Percentiles rank a stretch among this genome's conserved stretches.
phyloP scores from a whole-genome alignment of 2,329 filamentous ascomycete species.

The Diplodia scrobiculata region DNA sequence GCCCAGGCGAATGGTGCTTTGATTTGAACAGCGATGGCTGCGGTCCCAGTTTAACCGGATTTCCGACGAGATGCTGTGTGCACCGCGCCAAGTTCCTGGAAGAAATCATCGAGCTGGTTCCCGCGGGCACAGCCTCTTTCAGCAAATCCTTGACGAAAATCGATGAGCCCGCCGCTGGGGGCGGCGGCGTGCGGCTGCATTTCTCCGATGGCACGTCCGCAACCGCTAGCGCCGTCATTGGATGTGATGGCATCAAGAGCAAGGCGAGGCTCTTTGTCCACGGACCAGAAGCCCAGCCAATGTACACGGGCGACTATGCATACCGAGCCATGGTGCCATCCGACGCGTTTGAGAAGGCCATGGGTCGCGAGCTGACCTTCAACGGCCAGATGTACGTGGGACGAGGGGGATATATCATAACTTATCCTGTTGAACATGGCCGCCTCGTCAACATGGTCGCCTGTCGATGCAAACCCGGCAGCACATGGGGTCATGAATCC shows the following conservation, averaged over 20 bases:
- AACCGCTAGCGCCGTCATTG: constrained; percentile 20
- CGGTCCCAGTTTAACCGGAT: constrained; percentile 29
- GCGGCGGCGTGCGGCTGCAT: constrained; percentile 28
- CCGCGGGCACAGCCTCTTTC: constrained; percentile 33
- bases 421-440: constrained; percentile 28
- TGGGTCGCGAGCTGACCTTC: constrained; percentile 27
- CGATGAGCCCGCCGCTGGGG: constrained; percentile 30
- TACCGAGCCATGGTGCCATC: constrained; percentile 29
- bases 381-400: constrained; percentile 27
- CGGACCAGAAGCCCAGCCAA: constrained; percentile 3
- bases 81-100: constrained; percentile 36
- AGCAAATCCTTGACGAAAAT: constrained; percentile 33
- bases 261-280: constrained; percentile 22
- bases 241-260: constrained; percentile 33
- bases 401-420: constrained; percentile 25
- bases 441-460: constrained; percentile 27
- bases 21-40: constrained; percentile 31
- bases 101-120: constrained; percentile 34
- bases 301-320: constrained; percentile 20
- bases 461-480: constrained; percentile 11
- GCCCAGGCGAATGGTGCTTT: constrained; percentile 33
- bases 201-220: constrained; percentile 28
- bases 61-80: constrained; percentile 33
- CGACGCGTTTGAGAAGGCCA: constrained; percentile 7
- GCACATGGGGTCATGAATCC: constrained; percentile 29